These are phyloP conservation scores for Silybum marianum DNA, from an alignment of 129 eudicot species.

Conservation along the genomic window DNA sequence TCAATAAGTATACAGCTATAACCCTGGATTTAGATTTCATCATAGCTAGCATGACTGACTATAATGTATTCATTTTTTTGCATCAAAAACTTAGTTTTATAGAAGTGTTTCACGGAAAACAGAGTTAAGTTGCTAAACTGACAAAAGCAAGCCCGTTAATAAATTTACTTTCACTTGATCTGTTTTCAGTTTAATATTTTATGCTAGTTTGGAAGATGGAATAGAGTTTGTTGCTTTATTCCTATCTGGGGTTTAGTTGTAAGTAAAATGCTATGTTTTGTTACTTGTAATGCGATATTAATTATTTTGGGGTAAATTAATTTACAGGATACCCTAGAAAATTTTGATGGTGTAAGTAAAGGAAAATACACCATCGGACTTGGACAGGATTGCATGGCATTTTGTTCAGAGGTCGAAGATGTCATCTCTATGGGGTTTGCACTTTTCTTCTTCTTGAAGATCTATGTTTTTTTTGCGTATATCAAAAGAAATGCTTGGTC, in stretches of 20 bases:
- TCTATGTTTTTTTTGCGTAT: not conserved
- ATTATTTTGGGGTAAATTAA: conserved; percentile 3
- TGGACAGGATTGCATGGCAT: conserved; percentile 99
- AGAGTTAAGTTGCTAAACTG: not conserved
- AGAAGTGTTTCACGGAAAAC: not conserved
- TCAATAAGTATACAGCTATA: not conserved
- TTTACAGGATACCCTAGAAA: conserved; percentile 79
- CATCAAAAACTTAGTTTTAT: not conserved
- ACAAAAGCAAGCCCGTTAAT: not conserved
- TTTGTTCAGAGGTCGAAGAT: conserved; percentile 97
- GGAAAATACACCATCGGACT: conserved; percentile 98
- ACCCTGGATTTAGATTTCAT: not conserved
- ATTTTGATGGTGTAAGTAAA: conserved; percentile 93
- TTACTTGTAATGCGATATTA: not conserved
- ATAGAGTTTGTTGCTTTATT: conserved; percentile 3
- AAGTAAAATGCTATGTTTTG: not conserved
- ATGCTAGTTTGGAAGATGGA: conserved; percentile 4
- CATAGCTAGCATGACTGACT: not conserved
- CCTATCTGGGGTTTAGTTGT: conserved; percentile 4
- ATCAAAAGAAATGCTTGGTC: not conserved
- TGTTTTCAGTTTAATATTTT: conserved; percentile 11
- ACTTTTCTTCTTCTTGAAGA: conserved; percentile 6
- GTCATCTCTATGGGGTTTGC: conserved; percentile 96
- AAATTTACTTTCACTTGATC: conserved; percentile 4
- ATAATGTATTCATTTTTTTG: not conserved